These are phyloP conservation scores for Podochytrium sp. DNA, from an alignment of 192 early-diverging fungal species.

Conservation along the genomic window DNA sequence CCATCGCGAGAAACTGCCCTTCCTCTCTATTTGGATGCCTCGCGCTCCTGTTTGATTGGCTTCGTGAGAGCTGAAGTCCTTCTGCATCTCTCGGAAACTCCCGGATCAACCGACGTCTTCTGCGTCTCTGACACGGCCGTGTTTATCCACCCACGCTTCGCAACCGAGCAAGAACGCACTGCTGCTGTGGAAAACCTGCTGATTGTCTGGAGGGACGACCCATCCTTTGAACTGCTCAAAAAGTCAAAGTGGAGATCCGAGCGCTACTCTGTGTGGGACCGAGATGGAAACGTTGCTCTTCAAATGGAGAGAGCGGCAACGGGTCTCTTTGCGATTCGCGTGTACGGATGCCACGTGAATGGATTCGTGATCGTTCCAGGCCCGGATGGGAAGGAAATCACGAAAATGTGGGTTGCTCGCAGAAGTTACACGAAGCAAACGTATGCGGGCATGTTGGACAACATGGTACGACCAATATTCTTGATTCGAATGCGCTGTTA, in stretches of 20 bases:
- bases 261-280: conserved; percentile 78
- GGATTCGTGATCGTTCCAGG: no score
- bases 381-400: conserved; percentile 17
- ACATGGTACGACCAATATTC: conserved; percentile 31
- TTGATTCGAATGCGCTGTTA: neutral
- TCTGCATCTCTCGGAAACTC: conserved; percentile 6
- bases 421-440: conserved; percentile 66
- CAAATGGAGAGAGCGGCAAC: conserved; percentile 79
- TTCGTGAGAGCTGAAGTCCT: neutral
- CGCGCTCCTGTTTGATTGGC: neutral
- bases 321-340: conserved; percentile 78
- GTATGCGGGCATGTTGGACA: conserved; percentile 78
- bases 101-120: conserved; percentile 23
- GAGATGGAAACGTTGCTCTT: conserved; percentile 26
- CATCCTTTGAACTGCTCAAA: conserved; percentile 38
- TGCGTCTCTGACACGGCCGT: neutral
- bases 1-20: conserved; percentile 53
- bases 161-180: conserved; percentile 32
- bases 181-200: conserved; percentile 41
- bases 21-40: conserved; percentile 22
- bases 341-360: conserved; percentile 92
- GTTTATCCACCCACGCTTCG: conserved; percentile 21
- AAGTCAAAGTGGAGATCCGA: conserved; percentile 81
- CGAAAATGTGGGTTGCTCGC: conserved; percentile 88
- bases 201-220: conserved; percentile 28